Evolutionary conservation across 495 filamentous ascomycete species (phyloP).

Genomic region (Amphirosellinia nigrospora): DNA sequence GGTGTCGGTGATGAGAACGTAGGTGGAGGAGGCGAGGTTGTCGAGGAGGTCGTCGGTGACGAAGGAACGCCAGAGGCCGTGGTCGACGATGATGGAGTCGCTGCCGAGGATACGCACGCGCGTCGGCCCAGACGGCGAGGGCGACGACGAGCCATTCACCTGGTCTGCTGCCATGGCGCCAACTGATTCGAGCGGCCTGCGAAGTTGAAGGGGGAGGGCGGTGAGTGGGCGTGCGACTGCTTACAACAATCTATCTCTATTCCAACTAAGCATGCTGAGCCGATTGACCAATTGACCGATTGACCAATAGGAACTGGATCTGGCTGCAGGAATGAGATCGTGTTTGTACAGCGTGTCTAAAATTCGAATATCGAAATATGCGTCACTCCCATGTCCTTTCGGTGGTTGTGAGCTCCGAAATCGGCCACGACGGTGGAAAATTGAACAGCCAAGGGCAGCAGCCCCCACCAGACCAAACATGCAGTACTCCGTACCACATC

Average conservation of each 20-base stretch:
- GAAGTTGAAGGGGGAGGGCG: neutral
- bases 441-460: too few species aligned
- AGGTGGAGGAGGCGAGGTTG: constrained; percentile 82
- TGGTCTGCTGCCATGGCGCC: constrained; percentile 30
- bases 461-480: too few species aligned
- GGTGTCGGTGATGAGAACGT: constrained; percentile 94
- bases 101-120: constrained; percentile 60
- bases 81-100: constrained; percentile 89
- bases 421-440: too few species aligned
- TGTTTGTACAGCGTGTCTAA: neutral
- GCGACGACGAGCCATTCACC: constrained; percentile 26
- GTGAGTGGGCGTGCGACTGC: neutral
- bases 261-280: constrained; percentile 1
- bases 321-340: neutral
- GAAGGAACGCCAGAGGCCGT: constrained; percentile 84
- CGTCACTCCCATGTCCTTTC: constrained; percentile 5
- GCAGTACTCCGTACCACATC: too few species aligned
- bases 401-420: neutral
- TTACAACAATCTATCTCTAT: neutral
- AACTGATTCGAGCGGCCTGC: neutral
- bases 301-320: neutral
- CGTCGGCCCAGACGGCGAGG: constrained; percentile 45
- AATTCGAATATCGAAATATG: neutral
- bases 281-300: neutral
- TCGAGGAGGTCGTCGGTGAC: constrained; percentile 82